Evolutionary conservation across 257 asterid genomes (phyloP).

Genomic region (Cinchona pubescens): DNA sequence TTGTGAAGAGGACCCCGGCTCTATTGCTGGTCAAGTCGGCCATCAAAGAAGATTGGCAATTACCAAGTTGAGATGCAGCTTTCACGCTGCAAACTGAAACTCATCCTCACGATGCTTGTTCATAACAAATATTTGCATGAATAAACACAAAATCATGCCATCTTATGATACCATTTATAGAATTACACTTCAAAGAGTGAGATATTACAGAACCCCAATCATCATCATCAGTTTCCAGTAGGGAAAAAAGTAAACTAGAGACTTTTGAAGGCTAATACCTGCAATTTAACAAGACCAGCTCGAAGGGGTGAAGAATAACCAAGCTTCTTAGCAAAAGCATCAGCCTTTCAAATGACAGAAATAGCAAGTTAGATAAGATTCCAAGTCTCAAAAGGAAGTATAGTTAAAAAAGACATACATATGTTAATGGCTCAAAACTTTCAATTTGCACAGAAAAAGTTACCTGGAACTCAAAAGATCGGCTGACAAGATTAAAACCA

Average conservation of each 20-base stretch:
- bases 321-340: slow-evolving; percentile 91
- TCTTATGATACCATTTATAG: no score
- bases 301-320: slow-evolving; percentile 78
- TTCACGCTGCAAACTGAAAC: not conserved
- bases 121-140: no score
- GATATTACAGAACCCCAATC: not conserved
- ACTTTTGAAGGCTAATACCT: slow-evolving; percentile 45
- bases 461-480: slow-evolving; percentile 98
- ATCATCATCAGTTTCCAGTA: not conserved
- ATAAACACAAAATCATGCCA: not conserved
- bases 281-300: slow-evolving; percentile 89
- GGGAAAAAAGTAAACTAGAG: not conserved
- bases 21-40: not conserved
- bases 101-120: no score
- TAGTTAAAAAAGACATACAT: not conserved
- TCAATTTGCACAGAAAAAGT: slow-evolving; percentile 8
- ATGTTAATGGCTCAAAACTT: not conserved
- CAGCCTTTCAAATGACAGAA: slow-evolving; percentile 53
- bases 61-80: not conserved
- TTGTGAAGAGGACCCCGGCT: no score
- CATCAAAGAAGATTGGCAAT: no score
- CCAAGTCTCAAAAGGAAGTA: slow-evolving; percentile 4
- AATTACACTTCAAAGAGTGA: not conserved
- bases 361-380: not conserved
- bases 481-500: slow-evolving; percentile 85